Evolutionary conservation across 78 protist species (phyloP), one percentile per base, ranked within the genome.

Genomic region (Dictyostelium firmibasis): DNA sequence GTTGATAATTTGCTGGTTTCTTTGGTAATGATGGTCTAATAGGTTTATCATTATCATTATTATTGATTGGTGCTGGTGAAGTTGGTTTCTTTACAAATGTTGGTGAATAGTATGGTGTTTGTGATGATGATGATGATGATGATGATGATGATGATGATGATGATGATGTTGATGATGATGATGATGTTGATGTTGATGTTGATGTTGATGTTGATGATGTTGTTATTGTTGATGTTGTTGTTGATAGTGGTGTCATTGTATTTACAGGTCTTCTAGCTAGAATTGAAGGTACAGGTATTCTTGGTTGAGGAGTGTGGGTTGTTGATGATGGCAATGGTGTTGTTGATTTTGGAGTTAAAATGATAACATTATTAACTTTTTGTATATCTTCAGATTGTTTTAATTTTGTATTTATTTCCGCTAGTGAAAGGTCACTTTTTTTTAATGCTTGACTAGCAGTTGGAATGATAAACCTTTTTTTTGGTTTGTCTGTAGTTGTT

Each of bases 391-490:
- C 77, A 2, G 74, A 4, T 31, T 50, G 53, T 81, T 81, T 41
- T 81, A 38, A 41, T 53, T 81, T 25, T 50, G n/a, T 1, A 35
- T 33, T 35, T 25, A 74, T 29, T 18, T 35, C 36, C 3, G 14
- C 36, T 11, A 74, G 4, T 7, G 81, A 74, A 27, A 29, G 27
- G 3, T 35, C 81, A 18, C 43, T 74, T 9, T 76, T 76, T 33
- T 76, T 76, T 23, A 41, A 23, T 23, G 53, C 44, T 20, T 16
- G 25, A 76, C 53, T 76, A 38, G 53, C 82, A 13, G 82, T n/a
- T 1, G 82, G 82, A 76, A 76, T 76, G n/a, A 23, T 33, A 36
- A 76, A 36, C 31, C 82, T 76, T 76, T 76, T 76, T 76, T 31
- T 76, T 76, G 60, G 50, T 13, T 23, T n/a, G 16, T 69, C 29